Evolutionary conservation across 2,329 filamentous ascomycete genomes (phyloP), one percentile per base, ranked within the genome.

Genomic region (Scedosporium apiospermum): DNA sequence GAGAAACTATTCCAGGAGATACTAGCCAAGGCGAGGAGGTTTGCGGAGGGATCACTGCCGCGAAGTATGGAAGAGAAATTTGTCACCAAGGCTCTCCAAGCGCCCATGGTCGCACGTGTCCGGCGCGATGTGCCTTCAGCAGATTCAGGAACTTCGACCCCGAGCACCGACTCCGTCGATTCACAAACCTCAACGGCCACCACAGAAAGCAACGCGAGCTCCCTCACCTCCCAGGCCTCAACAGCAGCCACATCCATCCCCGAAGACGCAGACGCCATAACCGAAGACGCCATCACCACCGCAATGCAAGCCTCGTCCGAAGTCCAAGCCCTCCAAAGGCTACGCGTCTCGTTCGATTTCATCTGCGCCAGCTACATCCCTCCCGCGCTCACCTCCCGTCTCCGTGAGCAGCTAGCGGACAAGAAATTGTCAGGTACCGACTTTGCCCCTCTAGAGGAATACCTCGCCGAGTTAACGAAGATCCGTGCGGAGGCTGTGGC

Each of bases 41-140:
- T 96, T 80, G 79, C 81, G n/a, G 74, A 77, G 4, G 77, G 75
- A 1, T 85, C 86, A 0, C 76, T 98, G 9, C 92, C 95, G 1
- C 76, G 78, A 6, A 96, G 88, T 68, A 83, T 99, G 80, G 93
- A 97, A 71, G 89, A 95, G 57, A 88, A 85, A 51, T 96, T 96
- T 68, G 85, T 99, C 7, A 83, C 81, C 60, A 88, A 88, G 69
- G 83, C 83, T 2, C 78, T 99, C 4, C 89, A 95, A 67, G 83
- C 87, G 4, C 93, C 95, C 0, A 78, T 96, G 53, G 77, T 90
- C 67, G 84, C 84, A 38, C 79, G 92, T 49, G 87, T 82, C 69
- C 80, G 85, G 3, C 65, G 67, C 6, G 60, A 60, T 18, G 30
- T 7, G 10, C 57, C 57, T 12, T 14, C 46, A 14, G 41, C 49